phyloP scores from a whole-genome alignment of 2,329 filamentous ascomycete genomes.

The Fusarium brevicatenulatum region DNA sequence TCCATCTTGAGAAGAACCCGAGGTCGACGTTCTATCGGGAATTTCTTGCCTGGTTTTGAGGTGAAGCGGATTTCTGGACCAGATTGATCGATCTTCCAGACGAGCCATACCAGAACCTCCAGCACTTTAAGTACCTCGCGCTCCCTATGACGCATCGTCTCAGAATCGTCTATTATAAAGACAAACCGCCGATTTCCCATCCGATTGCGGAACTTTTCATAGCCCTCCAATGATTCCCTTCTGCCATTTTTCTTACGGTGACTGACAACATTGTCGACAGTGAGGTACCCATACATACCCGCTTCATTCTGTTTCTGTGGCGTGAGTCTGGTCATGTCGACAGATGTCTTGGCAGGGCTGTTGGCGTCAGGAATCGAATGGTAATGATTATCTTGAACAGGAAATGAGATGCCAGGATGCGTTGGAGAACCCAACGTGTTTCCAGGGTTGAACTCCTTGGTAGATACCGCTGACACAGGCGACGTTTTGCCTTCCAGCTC shows the following conservation, averaged over 20 bases:
- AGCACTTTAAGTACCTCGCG: neutral
- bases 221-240: neutral
- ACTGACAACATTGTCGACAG: neutral
- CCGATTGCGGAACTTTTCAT: neutral
- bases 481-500: neutral
- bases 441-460: neutral
- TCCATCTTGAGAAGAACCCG: neutral
- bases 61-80: slow-evolving; percentile 20
- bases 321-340: neutral
- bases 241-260: neutral
- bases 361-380: neutral
- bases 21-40: neutral
- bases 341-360: neutral
- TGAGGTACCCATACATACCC: neutral
- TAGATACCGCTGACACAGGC: neutral
- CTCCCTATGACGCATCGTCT: neutral
- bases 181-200: slow-evolving; percentile 16
- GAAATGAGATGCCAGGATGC: neutral
- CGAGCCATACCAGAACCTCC: slow-evolving; percentile 4
- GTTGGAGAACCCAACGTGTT: neutral
- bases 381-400: neutral
- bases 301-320: neutral
- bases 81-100: neutral
- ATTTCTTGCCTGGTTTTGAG: neutral
- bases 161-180: slow-evolving; percentile 27